phyloP scores from a whole-genome alignment of 768 basidiomycete genomes.

The Kondoa subrosea region DNA sequence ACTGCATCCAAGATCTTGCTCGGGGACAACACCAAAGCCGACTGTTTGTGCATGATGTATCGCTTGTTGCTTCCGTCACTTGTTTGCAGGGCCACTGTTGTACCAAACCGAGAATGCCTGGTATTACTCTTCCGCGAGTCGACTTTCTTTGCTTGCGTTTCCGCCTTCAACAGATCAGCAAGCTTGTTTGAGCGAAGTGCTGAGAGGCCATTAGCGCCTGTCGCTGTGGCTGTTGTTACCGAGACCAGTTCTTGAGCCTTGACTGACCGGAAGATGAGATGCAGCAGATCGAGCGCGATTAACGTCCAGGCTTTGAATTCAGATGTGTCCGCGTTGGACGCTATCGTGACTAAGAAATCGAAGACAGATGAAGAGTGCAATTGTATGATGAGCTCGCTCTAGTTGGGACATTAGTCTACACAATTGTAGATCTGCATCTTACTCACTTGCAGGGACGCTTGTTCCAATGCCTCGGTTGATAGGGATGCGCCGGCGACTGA shows the following conservation, averaged over 20 bases:
- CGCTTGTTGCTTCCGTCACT: conserved; percentile 25
- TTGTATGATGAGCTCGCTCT: conserved; percentile 52
- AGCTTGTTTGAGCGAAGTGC: conserved; percentile 34
- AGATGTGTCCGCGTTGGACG: conserved; percentile 61
- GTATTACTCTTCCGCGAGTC: conserved; percentile 46
- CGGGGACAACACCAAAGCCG: conserved; percentile 54
- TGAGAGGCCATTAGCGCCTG: conserved; percentile 31
- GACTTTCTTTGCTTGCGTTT: conserved; percentile 49
- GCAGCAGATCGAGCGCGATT: conserved; percentile 78
- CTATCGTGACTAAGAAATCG: conserved; percentile 66
- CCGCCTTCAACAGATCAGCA: conserved; percentile 56
- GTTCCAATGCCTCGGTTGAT: conserved; percentile 63
- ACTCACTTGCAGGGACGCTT: conserved; percentile 50
- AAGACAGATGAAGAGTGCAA: conserved; percentile 56
- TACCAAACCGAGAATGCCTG: conserved; percentile 90
- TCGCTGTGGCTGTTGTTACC: background rate
- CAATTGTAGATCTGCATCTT: background rate
- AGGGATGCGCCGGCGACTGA: conserved; percentile 51
- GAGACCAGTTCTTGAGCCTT: conserved; percentile 41
- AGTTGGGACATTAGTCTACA: conserved; percentile 8
- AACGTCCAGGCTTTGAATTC: conserved; percentile 75
- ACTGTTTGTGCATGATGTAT: conserved; percentile 62
- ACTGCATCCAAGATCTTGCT: conserved; percentile 54
- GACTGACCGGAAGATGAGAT: conserved; percentile 68
- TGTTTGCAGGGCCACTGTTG: conserved; percentile 66